Evolutionary conservation across 495 filamentous ascomycete genomes (phyloP).

Genomic region (Penicillium malachiteum): DNA sequence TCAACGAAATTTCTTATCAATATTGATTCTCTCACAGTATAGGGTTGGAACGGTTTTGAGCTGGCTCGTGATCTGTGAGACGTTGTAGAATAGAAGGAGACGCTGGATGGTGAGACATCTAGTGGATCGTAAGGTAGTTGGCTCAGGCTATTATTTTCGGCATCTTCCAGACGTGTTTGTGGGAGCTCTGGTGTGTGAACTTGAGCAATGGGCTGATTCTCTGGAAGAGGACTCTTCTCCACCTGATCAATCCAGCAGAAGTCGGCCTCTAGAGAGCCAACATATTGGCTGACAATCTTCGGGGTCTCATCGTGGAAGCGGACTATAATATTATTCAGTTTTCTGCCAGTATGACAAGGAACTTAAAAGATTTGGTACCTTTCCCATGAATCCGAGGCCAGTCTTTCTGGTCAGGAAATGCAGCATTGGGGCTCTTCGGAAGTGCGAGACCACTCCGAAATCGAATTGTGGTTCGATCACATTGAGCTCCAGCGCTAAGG

Average conservation of each 20-base stretch:
- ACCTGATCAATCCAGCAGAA: neutral
- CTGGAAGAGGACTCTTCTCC: neutral
- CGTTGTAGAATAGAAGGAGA: conserved; percentile 5
- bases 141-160: neutral
- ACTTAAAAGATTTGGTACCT: conserved; percentile 4
- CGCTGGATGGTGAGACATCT: conserved; percentile 7
- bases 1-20: conserved; percentile 32
- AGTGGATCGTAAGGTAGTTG: neutral
- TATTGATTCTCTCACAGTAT: conserved; percentile 24
- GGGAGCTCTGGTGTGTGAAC: too few species aligned
- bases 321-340: conserved; percentile 13
- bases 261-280: neutral
- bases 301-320: conserved; percentile 27
- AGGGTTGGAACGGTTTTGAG: conserved; percentile 3
- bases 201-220: neutral
- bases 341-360: neutral
- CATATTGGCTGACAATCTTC: conserved; percentile 17
- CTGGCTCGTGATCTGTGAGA: neutral
- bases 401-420: conserved; percentile 15
- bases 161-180: too few species aligned
- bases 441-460: conserved; percentile 22
- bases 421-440: conserved; percentile 9
- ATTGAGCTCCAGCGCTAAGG: conserved; percentile 16
- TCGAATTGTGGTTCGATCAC: conserved; percentile 25
- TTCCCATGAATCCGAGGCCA: conserved; percentile 23